Percentiles rank a stretch among this genome's conserved stretches.
phyloP scores from a whole-genome alignment of 2,329 filamentous ascomycete genomes.

The Talaromyces funiculosus region DNA sequence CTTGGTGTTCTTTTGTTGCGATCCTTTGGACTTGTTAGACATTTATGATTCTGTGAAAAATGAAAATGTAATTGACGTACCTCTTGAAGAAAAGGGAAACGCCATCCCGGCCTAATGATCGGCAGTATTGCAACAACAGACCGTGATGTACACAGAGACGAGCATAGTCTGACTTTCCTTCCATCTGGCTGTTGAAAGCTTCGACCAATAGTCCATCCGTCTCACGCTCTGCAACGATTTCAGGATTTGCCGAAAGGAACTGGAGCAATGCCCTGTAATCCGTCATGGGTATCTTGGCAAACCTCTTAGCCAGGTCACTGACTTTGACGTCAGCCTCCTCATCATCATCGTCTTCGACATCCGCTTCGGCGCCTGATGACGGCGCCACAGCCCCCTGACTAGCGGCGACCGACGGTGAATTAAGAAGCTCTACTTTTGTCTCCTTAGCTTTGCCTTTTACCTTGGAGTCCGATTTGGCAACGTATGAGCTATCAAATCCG shows the following conservation, averaged over 20 bases:
- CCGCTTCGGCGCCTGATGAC: constrained; percentile 53
- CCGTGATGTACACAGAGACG: constrained; percentile 90
- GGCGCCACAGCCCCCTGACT: constrained; percentile 48
- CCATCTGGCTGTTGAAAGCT: constrained; percentile 82
- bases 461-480: constrained; percentile 54
- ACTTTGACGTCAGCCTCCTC: constrained; percentile 72
- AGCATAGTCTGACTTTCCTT: constrained; percentile 68
- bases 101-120: constrained; percentile 79
- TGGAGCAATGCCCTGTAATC: constrained; percentile 69
- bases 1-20: constrained; percentile 82
- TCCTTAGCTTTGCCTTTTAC: constrained; percentile 45
- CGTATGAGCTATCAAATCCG: constrained; percentile 82
- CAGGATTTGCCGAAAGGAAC: constrained; percentile 73
- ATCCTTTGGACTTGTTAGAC: constrained; percentile 46
- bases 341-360: constrained; percentile 46
- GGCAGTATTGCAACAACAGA: constrained; percentile 88
- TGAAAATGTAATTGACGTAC: constrained; percentile 28
- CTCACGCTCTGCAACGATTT: constrained; percentile 75
- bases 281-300: constrained; percentile 68
- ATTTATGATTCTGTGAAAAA: neutral
- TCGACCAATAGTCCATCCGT: constrained; percentile 86
- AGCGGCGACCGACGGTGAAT: constrained; percentile 48
- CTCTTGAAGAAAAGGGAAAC: constrained; percentile 93
- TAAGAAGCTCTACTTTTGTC: constrained; percentile 63
- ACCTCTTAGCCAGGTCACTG: constrained; percentile 70